phyloP scores from a whole-genome alignment of 2,329 filamentous ascomycete species.

The Diaporthe capsici region DNA sequence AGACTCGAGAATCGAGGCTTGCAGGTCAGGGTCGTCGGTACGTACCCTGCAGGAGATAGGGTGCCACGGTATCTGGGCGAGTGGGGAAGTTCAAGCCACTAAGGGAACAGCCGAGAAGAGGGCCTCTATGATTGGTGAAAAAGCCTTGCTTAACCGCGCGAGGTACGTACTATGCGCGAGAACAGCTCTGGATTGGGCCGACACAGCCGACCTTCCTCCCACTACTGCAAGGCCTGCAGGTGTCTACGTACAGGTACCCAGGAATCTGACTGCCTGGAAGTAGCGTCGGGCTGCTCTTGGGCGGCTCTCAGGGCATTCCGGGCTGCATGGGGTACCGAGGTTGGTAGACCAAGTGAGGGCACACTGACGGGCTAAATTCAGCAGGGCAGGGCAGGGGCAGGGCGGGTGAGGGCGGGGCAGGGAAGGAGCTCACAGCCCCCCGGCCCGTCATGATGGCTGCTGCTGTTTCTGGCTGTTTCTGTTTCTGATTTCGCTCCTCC shows the following conservation, averaged over 20 bases:
- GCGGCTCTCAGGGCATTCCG: background rate
- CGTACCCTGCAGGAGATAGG: background rate
- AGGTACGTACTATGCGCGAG: background rate
- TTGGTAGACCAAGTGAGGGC: background rate
- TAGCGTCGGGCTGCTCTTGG: background rate
- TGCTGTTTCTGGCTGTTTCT: conserved; percentile 24
- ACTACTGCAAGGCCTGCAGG: conserved; percentile 1
- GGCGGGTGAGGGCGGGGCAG: conserved; percentile 2
- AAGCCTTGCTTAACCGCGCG: conserved; percentile 21
- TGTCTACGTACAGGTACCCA: background rate
- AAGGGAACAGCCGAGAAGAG: conserved; percentile 25
- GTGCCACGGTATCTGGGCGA: conserved; percentile 23
- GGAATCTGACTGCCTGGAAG: background rate
- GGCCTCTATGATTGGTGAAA: background rate
- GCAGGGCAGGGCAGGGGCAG: conserved; percentile 18
- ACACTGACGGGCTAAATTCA: conserved; percentile 18
- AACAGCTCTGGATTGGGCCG: conserved; percentile 22
- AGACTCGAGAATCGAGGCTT: background rate
- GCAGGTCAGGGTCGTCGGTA: background rate
- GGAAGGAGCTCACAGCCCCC: conserved; percentile 26
- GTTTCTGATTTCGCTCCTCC: conserved; percentile 25
- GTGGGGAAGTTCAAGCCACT: conserved; percentile 25
- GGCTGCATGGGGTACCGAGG: background rate
- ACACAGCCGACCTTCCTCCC: conserved; percentile 26
- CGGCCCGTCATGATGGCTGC: conserved; percentile 6